These are phyloP conservation scores for Lactifluus subvellereus DNA, from an alignment of 768 basidiomycete species.

Conservation along the genomic window DNA sequence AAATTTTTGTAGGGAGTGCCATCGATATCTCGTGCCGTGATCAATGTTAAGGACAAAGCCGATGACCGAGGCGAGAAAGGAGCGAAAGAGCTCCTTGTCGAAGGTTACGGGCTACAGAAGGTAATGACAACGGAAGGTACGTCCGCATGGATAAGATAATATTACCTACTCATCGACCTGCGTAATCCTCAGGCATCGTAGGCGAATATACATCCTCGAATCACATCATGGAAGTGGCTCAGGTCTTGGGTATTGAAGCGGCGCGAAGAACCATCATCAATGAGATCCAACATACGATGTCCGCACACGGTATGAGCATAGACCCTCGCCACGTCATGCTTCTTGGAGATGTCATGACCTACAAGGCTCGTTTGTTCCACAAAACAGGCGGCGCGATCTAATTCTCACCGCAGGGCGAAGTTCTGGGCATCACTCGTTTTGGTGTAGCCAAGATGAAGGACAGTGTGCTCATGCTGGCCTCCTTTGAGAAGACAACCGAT, in stretches of 20 bases:
- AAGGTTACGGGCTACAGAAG: slow-evolving; percentile 93
- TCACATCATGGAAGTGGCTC: slow-evolving; percentile 92
- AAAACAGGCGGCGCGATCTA: neutral
- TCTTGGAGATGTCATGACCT: slow-evolving; percentile 96
- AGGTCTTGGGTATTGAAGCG: slow-evolving; percentile 97
- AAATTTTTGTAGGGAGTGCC: slow-evolving; percentile 65
- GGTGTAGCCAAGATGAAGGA: slow-evolving; percentile 99
- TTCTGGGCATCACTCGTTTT: slow-evolving; percentile 96
- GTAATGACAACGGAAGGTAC: slow-evolving; percentile 96
- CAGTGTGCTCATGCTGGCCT: slow-evolving; percentile 96
- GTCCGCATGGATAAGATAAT: slow-evolving; percentile 17
- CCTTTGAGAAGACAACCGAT: slow-evolving; percentile 99
- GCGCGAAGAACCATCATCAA: slow-evolving; percentile 91
- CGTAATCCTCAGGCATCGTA: slow-evolving; percentile 60
- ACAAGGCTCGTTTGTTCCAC: slow-evolving; percentile 59
- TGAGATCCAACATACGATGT: slow-evolving; percentile 97
- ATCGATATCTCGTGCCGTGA: slow-evolving; percentile 86
- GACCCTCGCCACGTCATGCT: slow-evolving; percentile 99
- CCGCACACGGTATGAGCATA: slow-evolving; percentile 95
- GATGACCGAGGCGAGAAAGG: slow-evolving; percentile 74
- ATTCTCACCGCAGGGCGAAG: slow-evolving; percentile 66
- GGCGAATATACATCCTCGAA: slow-evolving; percentile 92
- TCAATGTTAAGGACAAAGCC: slow-evolving; percentile 90
- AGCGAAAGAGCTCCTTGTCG: slow-evolving; percentile 89
- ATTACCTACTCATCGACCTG: neutral